Percentiles rank a stretch among this genome's conserved stretches.
Conservation (phyloP, 257 asterid genomes). For the Jacaranda copaia region DNA sequence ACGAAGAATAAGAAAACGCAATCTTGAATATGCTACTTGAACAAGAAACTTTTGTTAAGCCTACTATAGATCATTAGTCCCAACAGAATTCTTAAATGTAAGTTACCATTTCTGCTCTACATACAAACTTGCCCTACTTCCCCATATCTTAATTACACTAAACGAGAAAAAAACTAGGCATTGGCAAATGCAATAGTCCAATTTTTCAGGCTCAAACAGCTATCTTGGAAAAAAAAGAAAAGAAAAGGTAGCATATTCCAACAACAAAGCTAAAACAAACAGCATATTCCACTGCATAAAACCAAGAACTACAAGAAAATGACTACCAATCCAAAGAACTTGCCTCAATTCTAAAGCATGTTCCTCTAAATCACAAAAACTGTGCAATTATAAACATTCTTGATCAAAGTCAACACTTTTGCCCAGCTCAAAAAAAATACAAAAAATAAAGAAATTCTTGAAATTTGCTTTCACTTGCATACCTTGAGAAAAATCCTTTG, state of each 20-base stretch:
- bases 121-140: constrained; percentile 24
- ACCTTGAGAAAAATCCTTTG: constrained; percentile 44
- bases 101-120: neutral
- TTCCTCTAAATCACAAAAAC: constrained; percentile 11
- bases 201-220: neutral
- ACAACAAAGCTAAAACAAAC: neutral
- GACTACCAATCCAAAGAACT: neutral
- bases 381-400: neutral
- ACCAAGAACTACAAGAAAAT: constrained; percentile 17
- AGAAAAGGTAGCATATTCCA: neutral
- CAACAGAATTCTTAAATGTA: neutral
- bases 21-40: neutral
- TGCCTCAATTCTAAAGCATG: neutral
- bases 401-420: constrained; percentile 28
- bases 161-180: constrained; percentile 1
- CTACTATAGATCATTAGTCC: neutral
- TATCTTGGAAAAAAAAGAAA: constrained; percentile 2
- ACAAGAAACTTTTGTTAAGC: constrained; percentile 4
- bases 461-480: constrained; percentile 2
- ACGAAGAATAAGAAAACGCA: neutral
- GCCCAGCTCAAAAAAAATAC: constrained; percentile 7
- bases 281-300: constrained; percentile 12
- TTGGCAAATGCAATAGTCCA: constrained; percentile 3
- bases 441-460: constrained; percentile 8
- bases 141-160: neutral